Evolutionary conservation across 2,329 filamentous ascomycete species (phyloP).

Genomic region (Didymellaceae sp.): DNA sequence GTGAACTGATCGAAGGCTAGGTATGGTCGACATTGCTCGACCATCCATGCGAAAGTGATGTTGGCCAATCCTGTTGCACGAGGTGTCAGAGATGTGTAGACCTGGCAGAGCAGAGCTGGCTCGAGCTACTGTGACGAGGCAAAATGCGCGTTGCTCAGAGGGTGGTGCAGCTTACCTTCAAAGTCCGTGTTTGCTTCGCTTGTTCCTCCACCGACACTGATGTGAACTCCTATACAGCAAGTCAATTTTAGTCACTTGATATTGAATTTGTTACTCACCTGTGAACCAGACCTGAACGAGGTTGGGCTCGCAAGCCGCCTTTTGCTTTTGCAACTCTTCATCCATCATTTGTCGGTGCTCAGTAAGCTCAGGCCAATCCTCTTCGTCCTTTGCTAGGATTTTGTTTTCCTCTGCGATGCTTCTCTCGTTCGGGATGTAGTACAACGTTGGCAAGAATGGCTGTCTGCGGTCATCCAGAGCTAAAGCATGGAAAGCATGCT

Average conservation of each 20-base stretch:
- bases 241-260: neutral
- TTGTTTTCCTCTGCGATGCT: neutral
- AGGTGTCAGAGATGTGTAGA: neutral
- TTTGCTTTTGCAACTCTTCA: neutral
- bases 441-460: neutral
- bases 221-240: neutral
- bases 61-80: neutral
- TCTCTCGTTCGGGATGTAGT: neutral
- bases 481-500: neutral
- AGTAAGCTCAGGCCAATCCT: neutral
- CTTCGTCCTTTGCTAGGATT: neutral
- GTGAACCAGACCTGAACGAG: neutral
- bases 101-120: neutral
- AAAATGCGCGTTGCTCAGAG: neutral
- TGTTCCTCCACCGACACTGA: neutral
- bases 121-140: neutral
- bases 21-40: neutral
- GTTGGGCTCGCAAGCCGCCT: neutral
- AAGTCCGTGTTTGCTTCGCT: neutral
- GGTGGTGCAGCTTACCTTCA: neutral
- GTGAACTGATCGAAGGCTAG: neutral
- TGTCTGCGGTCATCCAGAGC: neutral
- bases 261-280: neutral
- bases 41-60: neutral
- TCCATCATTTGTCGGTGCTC: neutral